A percentile compares a stretch with the other conserved stretches of the same genome.
These are phyloP conservation scores for Sporisorium scitamineum DNA, from an alignment of 1,284 basidiomycete genomes.

Conservation along the genomic window DNA sequence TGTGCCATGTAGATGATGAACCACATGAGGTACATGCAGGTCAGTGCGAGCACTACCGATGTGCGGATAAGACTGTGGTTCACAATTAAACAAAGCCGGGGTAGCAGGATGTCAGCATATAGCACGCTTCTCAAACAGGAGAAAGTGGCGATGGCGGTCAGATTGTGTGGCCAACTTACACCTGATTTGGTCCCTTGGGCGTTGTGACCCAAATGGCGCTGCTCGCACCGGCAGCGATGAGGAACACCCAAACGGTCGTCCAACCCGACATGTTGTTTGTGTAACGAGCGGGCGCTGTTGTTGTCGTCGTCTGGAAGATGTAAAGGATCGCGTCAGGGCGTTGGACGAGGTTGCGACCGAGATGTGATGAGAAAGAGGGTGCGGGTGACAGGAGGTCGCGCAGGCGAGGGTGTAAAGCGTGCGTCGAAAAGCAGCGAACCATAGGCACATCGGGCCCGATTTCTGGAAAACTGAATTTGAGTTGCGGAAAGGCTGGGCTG, in stretches of 20 bases:
- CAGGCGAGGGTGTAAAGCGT: slow-evolving; percentile 1
- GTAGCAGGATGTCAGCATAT: too few species aligned
- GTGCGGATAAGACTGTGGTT: slow-evolving; percentile 65
- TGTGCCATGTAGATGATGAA: slow-evolving; percentile 69
- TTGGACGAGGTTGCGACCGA: background rate
- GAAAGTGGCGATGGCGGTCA: background rate
- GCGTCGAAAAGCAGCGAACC: background rate
- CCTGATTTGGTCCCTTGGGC: slow-evolving; percentile 68
- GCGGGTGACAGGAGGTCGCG: slow-evolving; percentile 2
- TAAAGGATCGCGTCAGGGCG: too few species aligned
- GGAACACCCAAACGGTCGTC: slow-evolving; percentile 64
- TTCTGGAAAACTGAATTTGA: background rate
- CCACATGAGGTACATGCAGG: slow-evolving; percentile 69
- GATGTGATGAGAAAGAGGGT: slow-evolving; percentile 1
- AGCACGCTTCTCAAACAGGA: too few species aligned
- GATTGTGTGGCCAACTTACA: slow-evolving; percentile 49
- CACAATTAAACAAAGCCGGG: too few species aligned
- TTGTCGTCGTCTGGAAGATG: background rate
- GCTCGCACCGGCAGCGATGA: slow-evolving; percentile 53
- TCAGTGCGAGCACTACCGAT: slow-evolving; percentile 58
- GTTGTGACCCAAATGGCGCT: slow-evolving; percentile 58
- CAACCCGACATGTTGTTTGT: slow-evolving; percentile 64
- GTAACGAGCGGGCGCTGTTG: background rate
- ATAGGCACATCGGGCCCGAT: slow-evolving; percentile 4
- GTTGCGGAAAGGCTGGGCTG: too few species aligned